Conservation (phyloP, 1,284 basidiomycete species). For the Schizophyllum commune region DNA sequence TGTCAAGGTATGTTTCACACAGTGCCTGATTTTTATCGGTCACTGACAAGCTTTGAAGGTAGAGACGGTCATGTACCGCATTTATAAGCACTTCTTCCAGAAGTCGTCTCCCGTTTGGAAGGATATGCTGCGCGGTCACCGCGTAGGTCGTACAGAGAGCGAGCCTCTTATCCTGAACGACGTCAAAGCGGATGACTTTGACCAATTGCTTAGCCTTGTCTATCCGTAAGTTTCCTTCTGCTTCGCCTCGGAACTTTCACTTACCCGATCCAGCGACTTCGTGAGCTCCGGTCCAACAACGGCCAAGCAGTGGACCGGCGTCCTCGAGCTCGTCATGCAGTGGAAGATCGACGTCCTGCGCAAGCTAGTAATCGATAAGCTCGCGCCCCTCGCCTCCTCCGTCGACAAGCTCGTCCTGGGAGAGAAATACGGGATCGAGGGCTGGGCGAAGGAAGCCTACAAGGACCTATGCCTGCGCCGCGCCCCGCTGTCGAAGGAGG, state of each 20-base stretch:
- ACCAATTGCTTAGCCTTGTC: slow-evolving; percentile 24
- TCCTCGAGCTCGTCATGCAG: slow-evolving; percentile 25
- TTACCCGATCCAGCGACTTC: slow-evolving; percentile 20
- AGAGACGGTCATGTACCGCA: slow-evolving; percentile 18
- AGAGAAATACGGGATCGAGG: slow-evolving; percentile 20
- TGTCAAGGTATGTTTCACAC: slow-evolving; percentile 14
- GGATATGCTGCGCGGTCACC: slow-evolving; percentile 13
- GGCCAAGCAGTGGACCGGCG: slow-evolving; percentile 28
- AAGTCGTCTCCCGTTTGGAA: slow-evolving; percentile 24
- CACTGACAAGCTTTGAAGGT: slow-evolving; percentile 12
- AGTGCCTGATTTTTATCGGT: not conserved
- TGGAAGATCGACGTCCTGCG: slow-evolving; percentile 27
- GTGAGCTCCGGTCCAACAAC: slow-evolving; percentile 20
- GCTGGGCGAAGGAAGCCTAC: slow-evolving; percentile 29
- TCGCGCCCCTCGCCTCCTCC: slow-evolving; percentile 19
- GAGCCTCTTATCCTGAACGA: slow-evolving; percentile 14
- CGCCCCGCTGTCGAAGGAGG: slow-evolving; percentile 8
- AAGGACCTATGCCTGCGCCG: slow-evolving; percentile 21
- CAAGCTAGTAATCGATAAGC: slow-evolving; percentile 25
- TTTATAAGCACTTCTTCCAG: slow-evolving; percentile 24
- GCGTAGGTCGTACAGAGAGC: slow-evolving; percentile 7
- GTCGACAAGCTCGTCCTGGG: slow-evolving; percentile 28
- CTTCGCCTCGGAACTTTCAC: not conserved
- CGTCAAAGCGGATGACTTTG: slow-evolving; percentile 19
- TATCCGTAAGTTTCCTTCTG: slow-evolving; percentile 17